Percentiles rank a stretch among this genome's conserved stretches.
These are phyloP conservation scores for Amphibolis antarctica DNA, from an alignment of 106 monocot genomes.

Conservation along the genomic window DNA sequence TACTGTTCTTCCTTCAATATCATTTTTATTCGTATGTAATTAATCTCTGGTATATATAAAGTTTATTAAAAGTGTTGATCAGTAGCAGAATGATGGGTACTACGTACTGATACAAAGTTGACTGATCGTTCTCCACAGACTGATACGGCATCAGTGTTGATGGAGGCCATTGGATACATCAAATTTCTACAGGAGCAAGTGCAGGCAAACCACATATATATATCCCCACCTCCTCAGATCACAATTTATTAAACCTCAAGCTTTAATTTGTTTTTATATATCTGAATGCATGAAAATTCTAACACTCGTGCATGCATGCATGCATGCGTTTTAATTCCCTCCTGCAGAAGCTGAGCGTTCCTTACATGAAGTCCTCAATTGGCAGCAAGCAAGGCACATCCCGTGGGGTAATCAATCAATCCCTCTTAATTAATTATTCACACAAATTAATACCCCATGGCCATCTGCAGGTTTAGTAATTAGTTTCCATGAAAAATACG, in stretches of 20 bases:
- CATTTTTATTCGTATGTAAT: too few species aligned
- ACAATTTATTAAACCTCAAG: not conserved
- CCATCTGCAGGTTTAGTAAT: not conserved
- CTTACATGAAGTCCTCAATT: slow-evolving; percentile 42
- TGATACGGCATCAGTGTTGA: slow-evolving; percentile 46
- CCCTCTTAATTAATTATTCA: not conserved
- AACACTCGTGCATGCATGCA: too few species aligned
- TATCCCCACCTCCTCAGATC: not conserved
- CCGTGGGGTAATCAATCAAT: slow-evolving; percentile 27
- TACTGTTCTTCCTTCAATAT: too few species aligned
- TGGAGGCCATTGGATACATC: slow-evolving; percentile 57
- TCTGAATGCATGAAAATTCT: too few species aligned
- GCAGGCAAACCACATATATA: slow-evolving; percentile 16
- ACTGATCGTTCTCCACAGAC: slow-evolving; percentile 39
- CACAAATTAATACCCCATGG: not conserved
- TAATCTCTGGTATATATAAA: too few species aligned
- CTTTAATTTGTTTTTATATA: too few species aligned
- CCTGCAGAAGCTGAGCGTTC: slow-evolving; percentile 64
- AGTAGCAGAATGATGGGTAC: too few species aligned
- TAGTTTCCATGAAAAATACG: not conserved
- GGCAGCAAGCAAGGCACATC: slow-evolving; percentile 18
- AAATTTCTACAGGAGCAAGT: slow-evolving; percentile 56
- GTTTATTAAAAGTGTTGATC: too few species aligned
- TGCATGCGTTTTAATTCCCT: not conserved
- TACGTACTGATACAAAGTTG: too few species aligned